phyloP scores from a whole-genome alignment of 2,329 filamentous ascomycete species.

The Aspergillus pseudoglaucus region DNA sequence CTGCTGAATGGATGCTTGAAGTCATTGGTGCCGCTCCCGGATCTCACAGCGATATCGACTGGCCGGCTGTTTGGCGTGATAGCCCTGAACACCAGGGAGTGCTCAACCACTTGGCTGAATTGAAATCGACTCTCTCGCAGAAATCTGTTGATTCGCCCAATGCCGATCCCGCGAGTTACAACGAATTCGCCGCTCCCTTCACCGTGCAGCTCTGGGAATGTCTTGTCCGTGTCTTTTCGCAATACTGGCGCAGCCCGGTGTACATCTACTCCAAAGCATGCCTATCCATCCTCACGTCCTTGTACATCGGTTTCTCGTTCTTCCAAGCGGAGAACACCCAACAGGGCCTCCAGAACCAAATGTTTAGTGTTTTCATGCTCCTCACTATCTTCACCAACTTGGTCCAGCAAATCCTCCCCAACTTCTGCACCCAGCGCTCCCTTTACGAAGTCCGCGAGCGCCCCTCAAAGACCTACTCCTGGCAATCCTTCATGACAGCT shows the following conservation, averaged over 20 bases:
- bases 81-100: conserved; percentile 53
- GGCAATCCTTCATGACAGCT: conserved; percentile 64
- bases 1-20: conserved; percentile 68
- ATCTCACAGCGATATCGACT: conserved; percentile 57
- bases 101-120: conserved; percentile 50
- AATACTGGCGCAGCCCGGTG: conserved; percentile 83
- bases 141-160: conserved; percentile 32
- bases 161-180: conserved; percentile 52
- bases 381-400: conserved; percentile 67
- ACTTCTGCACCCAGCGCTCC: conserved; percentile 53
- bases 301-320: conserved; percentile 83
- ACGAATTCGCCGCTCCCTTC: conserved; percentile 78
- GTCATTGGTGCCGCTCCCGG: conserved; percentile 57
- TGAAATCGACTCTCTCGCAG: conserved; percentile 38
- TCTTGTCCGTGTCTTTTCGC: conserved; percentile 70
- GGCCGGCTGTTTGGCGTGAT: conserved; percentile 57
- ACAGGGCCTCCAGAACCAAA: conserved; percentile 82
- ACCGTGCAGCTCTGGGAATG: conserved; percentile 60
- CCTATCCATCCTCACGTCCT: conserved; percentile 58
- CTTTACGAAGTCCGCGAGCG: conserved; percentile 56
- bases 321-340: conserved; percentile 66
- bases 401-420: conserved; percentile 51
- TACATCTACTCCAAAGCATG: conserved; percentile 81
- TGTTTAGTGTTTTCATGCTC: conserved; percentile 85
- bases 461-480: conserved; percentile 66